Evolutionary conservation across 805 yeast genomes (phyloP).

Genomic region (Zygosaccharomyces siamensis): DNA sequence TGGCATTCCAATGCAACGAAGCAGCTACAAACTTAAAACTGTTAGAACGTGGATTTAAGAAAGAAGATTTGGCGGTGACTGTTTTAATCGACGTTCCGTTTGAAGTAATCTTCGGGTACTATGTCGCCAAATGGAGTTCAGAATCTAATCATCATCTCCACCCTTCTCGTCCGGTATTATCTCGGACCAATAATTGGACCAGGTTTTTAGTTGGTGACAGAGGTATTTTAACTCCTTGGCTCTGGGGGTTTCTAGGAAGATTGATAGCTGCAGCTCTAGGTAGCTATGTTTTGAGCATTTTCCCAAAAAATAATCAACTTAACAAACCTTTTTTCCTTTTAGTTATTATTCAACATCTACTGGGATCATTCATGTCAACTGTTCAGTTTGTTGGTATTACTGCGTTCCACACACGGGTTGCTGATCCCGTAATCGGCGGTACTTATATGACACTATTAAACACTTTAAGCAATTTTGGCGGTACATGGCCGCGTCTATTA

Average conservation of each 20-base stretch:
- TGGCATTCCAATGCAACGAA: constrained; percentile 94
- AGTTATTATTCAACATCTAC: constrained; percentile 75
- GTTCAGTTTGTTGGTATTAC: constrained; percentile 91
- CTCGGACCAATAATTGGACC: constrained; percentile 8
- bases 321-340: constrained; percentile 51
- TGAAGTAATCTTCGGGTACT: constrained; percentile 90
- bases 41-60: constrained; percentile 83
- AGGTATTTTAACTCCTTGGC: constrained; percentile 82
- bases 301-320: constrained; percentile 57
- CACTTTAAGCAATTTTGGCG: constrained; percentile 89
- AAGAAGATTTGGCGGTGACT: constrained; percentile 89
- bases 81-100: constrained; percentile 94
- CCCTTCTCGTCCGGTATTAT: constrained; percentile 12
- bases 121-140: constrained; percentile 91
- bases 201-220: constrained; percentile 30
- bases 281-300: constrained; percentile 62
- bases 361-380: constrained; percentile 89
- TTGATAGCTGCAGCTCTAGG: constrained; percentile 71
- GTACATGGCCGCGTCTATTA: constrained; percentile 93
- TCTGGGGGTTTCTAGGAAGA: constrained; percentile 80
- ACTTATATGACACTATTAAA: constrained; percentile 96
- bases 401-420: constrained; percentile 92
- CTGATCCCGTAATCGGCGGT: constrained; percentile 95
- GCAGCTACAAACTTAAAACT: constrained; percentile 90
- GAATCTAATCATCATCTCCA: constrained; percentile 37